Conservation (phyloP, 257 asterid genomes). For the Marsdenia floribunda region DNA sequence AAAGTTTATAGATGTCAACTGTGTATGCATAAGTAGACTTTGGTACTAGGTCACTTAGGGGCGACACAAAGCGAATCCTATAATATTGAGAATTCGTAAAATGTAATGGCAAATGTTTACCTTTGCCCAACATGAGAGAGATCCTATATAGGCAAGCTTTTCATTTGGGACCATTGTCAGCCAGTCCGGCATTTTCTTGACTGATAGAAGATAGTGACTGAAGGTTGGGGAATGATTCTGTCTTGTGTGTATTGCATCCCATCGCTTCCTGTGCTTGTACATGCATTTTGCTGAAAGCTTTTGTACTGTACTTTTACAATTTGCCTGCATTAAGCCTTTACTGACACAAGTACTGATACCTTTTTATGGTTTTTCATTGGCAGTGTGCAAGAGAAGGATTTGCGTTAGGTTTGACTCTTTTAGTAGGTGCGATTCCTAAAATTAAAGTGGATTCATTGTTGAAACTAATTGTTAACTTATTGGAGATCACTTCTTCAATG, state of each 20-base stretch:
- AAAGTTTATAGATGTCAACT: neutral
- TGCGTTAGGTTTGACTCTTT: constrained; percentile 74
- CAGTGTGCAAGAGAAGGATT: constrained; percentile 99
- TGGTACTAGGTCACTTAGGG: neutral
- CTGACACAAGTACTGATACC: neutral
- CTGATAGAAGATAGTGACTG: neutral
- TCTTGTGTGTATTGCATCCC: neutral
- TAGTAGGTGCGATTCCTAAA: constrained; percentile 62
- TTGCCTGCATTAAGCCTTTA: neutral
- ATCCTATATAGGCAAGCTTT: no score
- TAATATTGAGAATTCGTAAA: neutral
- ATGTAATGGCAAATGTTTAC: neutral
- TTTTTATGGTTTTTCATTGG: constrained; percentile 15
- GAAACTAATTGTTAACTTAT: constrained; percentile 64
- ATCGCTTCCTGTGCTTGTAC: no score
- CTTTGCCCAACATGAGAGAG: neutral
- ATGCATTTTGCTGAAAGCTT: neutral
- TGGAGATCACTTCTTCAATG: constrained; percentile 90
- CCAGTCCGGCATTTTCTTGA: neutral
- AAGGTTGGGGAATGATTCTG: neutral
- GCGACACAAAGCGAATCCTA: neutral
- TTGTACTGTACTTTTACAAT: neutral
- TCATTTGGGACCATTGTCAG: neutral
- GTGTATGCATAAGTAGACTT: neutral
- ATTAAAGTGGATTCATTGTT: constrained; percentile 68